Conservation (phyloP, 1,139 yeast species). For the Geotrichum cucujoidarum region DNA sequence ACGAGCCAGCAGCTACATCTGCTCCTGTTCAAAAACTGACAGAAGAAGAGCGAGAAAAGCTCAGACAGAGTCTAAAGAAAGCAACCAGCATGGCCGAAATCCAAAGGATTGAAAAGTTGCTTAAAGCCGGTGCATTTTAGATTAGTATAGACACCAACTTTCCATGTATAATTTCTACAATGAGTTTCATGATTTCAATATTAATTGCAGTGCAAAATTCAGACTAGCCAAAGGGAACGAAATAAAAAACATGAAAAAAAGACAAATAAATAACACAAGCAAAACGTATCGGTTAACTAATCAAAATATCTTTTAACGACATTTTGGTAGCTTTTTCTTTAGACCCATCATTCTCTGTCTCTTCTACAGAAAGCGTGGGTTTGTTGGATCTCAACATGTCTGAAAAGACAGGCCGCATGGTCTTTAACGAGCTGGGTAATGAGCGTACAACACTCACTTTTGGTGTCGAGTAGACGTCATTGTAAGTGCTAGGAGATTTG, state of each 20-base stretch:
- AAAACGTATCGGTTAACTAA: not conserved
- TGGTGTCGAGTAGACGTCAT: conserved; percentile 5
- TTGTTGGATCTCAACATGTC: conserved; percentile 1
- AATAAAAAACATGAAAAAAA: not conserved
- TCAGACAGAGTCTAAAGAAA: conserved; percentile 50
- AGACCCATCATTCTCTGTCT: not conserved
- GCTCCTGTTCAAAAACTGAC: conserved; percentile 44
- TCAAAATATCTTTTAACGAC: conserved; percentile 1
- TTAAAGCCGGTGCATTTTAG: conserved; percentile 37
- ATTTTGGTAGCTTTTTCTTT: conserved; percentile 1
- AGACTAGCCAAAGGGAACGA: not conserved
- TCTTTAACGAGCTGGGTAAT: not conserved
- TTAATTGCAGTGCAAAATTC: not conserved
- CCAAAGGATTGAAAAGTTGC: conserved; percentile 57
- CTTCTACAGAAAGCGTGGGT: not conserved
- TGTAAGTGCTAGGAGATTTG: conserved; percentile 13
- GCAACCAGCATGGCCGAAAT: conserved; percentile 74
- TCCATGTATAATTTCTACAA: too few relatives aligned
- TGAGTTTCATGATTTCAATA: not conserved
- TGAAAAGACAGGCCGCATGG: not conserved
- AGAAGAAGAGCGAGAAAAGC: conserved; percentile 47
- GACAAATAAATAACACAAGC: conserved; percentile 1
- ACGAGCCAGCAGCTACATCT: conserved; percentile 16
- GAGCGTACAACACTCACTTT: conserved; percentile 1
- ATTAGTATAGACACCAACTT: too few relatives aligned